phyloP scores from a whole-genome alignment of 768 basidiomycete species.

The Suillus occidentalis region DNA sequence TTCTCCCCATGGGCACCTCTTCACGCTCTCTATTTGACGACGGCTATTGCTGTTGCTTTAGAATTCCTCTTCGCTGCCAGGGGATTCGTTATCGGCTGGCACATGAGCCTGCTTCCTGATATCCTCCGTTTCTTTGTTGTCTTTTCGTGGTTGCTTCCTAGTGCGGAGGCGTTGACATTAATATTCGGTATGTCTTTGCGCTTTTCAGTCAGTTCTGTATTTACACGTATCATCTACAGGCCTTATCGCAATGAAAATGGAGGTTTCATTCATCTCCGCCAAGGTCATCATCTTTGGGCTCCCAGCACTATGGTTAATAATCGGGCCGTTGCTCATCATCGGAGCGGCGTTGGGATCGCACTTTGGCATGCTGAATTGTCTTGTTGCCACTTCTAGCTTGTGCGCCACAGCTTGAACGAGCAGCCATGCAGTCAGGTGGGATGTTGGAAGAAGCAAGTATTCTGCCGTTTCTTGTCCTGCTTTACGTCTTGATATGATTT shows the following conservation, averaged over 20 bases:
- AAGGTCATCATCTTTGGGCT: constrained; percentile 4
- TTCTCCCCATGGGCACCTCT: background rate
- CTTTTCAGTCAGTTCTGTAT: background rate
- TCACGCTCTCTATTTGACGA: constrained; percentile 3
- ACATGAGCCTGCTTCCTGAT: background rate
- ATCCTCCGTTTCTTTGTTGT: background rate
- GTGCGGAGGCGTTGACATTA: constrained; percentile 1
- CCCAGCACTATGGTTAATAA: constrained; percentile 3
- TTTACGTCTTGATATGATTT: background rate
- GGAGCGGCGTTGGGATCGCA: constrained; percentile 2
- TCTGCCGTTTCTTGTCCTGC: background rate
- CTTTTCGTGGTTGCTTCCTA: constrained; percentile 1
- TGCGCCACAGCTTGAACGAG: background rate
- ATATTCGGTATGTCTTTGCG: background rate
- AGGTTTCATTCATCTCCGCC: constrained; percentile 5
- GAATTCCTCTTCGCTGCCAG: constrained; percentile 5
- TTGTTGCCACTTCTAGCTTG: background rate
- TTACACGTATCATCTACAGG: background rate
- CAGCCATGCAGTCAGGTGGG: background rate
- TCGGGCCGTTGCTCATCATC: constrained; percentile 3
- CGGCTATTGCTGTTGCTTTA: background rate
- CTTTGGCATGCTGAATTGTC: constrained; percentile 3
- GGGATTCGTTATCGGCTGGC: constrained; percentile 3
- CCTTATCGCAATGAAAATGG: constrained; percentile 4
- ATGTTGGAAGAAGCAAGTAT: background rate